Evolutionary conservation across 192 early-diverging fungal species (phyloP).

Genomic region (Backusella westeae): DNA sequence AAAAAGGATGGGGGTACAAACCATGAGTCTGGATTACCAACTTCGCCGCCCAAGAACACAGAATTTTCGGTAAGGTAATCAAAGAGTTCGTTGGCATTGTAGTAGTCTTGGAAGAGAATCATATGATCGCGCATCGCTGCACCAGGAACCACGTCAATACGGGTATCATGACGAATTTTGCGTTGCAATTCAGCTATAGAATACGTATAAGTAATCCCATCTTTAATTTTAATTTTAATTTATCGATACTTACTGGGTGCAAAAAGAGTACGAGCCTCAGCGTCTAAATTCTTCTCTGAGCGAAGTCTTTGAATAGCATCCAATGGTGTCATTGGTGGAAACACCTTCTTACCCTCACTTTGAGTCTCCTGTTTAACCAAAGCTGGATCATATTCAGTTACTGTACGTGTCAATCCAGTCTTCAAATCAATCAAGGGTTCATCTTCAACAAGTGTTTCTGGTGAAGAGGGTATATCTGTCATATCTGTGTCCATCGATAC

Average conservation of each 20-base stretch:
- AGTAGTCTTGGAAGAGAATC: slow-evolving; percentile 28
- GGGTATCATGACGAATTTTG: slow-evolving; percentile 27
- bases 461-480: neutral
- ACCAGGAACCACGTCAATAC: slow-evolving; percentile 30
- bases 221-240: neutral
- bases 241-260: slow-evolving; percentile 16
- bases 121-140: slow-evolving; percentile 30
- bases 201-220: neutral
- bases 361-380: neutral
- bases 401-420: slow-evolving; percentile 6
- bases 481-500: neutral
- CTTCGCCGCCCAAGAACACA: slow-evolving; percentile 27
- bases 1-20: slow-evolving; percentile 28
- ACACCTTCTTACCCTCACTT: slow-evolving; percentile 2
- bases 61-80: slow-evolving; percentile 6
- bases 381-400: neutral
- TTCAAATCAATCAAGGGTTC: slow-evolving; percentile 1
- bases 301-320: slow-evolving; percentile 21
- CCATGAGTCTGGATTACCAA: slow-evolving; percentile 31
- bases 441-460: neutral
- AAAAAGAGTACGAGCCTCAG: neutral
- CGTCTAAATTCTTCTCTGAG: slow-evolving; percentile 8
- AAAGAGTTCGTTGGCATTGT: slow-evolving; percentile 31
- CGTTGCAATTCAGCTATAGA: slow-evolving; percentile 30
- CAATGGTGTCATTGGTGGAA: slow-evolving; percentile 31